Evolutionary conservation across 176 grass and related monocot species (phyloP).

Genomic region (Aegilops sharonensis): DNA sequence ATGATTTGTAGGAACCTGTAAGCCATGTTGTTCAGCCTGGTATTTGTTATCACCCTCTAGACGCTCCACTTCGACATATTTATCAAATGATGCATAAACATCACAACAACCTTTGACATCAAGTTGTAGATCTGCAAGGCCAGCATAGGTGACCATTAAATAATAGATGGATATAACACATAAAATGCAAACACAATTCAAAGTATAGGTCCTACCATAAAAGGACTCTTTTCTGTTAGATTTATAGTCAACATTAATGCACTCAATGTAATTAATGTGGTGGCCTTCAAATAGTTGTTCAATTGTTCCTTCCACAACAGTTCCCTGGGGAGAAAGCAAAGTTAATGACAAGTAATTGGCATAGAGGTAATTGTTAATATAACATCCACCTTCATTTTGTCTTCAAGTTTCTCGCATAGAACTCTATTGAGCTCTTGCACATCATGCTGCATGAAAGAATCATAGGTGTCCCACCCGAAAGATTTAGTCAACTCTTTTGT

Average conservation of each 20-base stretch:
- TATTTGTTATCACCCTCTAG: slow-evolving; percentile 99
- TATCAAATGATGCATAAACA: slow-evolving; percentile 99
- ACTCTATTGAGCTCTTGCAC: slow-evolving; percentile 99
- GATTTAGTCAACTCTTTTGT: slow-evolving; percentile 99
- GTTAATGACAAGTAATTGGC: slow-evolving; percentile 20
- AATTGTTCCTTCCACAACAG: slow-evolving; percentile 95
- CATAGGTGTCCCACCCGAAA: slow-evolving; percentile 99
- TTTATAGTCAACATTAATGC: slow-evolving; percentile 98
- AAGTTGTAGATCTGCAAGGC: slow-evolving; percentile 82
- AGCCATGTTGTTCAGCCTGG: slow-evolving; percentile 85
- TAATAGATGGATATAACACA: slow-evolving; percentile 18
- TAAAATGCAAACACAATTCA: slow-evolving; percentile 12
- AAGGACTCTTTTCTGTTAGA: slow-evolving; percentile 95
- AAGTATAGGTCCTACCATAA: slow-evolving; percentile 55
- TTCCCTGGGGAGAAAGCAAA: slow-evolving; percentile 53
- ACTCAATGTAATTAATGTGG: slow-evolving; percentile 98
- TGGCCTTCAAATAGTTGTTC: slow-evolving; percentile 99
- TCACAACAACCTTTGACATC: slow-evolving; percentile 97
- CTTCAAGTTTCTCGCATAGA: slow-evolving; percentile 98
- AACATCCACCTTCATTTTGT: slow-evolving; percentile 92
- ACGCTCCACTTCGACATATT: slow-evolving; percentile 96
- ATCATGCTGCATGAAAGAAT: slow-evolving; percentile 99
- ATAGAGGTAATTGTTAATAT: slow-evolving; percentile 8
- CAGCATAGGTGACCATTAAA: slow-evolving; percentile 27
- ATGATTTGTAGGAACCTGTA: slow-evolving; percentile 60